These are phyloP conservation scores for Thelephora terrestris DNA, from an alignment of 1,284 basidiomycete genomes.

Conservation along the genomic window DNA sequence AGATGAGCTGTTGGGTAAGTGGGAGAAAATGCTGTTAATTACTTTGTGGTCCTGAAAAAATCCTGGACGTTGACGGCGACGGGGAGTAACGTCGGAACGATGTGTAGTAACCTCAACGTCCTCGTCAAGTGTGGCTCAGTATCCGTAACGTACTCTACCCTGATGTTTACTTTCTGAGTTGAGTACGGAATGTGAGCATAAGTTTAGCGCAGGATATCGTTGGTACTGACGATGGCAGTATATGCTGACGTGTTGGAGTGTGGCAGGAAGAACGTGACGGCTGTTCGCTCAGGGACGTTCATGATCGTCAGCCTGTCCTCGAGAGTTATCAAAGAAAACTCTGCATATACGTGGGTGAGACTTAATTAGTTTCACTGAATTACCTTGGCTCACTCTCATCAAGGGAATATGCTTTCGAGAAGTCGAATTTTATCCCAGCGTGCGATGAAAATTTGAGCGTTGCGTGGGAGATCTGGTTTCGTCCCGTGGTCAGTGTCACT, in stretches of 20 bases:
- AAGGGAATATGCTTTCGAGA: conserved; percentile 31
- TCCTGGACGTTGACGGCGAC: conserved; percentile 80
- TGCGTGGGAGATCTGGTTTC: conserved; percentile 48
- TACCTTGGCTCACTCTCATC: conserved; percentile 23
- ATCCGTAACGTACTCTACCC: conserved; percentile 52
- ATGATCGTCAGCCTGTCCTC: conserved; percentile 37
- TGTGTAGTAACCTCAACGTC: conserved; percentile 38
- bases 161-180: conserved; percentile 49
- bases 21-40: background rate
- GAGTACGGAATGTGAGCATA: background rate
- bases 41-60: conserved; percentile 60
- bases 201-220: conserved; percentile 1
- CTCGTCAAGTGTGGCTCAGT: conserved; percentile 43
- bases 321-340: conserved; percentile 22
- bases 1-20: conserved; percentile 1
- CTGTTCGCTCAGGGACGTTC: conserved; percentile 34
- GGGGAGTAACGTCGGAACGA: conserved; percentile 58
- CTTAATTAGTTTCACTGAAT: background rate
- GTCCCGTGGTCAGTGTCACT: conserved; percentile 50
- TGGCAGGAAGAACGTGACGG: conserved; percentile 43
- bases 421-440: conserved; percentile 41
- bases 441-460: conserved; percentile 43
- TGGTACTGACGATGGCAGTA: conserved; percentile 38
- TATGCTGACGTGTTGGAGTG: conserved; percentile 51
- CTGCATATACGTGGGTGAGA: conserved; percentile 6